These are phyloP conservation scores for Fusarium sp. DNA, from an alignment of 2,329 filamentous ascomycete species.

Conservation along the genomic window DNA sequence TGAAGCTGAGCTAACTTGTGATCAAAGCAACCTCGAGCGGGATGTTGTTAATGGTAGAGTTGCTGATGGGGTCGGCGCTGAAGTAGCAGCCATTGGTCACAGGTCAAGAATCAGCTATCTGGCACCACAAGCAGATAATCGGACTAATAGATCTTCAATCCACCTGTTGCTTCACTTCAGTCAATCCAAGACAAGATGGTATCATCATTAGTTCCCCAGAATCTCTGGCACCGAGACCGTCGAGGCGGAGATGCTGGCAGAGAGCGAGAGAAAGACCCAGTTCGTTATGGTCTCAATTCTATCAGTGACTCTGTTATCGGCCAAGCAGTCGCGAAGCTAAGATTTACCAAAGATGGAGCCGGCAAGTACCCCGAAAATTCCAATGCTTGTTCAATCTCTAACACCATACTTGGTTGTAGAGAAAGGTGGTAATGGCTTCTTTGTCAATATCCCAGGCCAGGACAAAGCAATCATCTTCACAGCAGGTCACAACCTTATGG, in stretches of 20 bases:
- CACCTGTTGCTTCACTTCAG: too few species aligned
- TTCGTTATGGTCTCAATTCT: not conserved
- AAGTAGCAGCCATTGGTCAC: not conserved
- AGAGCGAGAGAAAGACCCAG: not conserved
- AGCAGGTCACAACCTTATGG: not conserved
- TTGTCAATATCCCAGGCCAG: not conserved
- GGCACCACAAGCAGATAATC: accelerated
- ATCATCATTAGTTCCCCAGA: not conserved
- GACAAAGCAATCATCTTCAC: not conserved
- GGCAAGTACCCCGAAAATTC: accelerated
- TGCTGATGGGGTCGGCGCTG: accelerated
- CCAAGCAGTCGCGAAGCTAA: not conserved
- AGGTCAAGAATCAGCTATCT: not conserved
- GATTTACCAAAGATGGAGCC: not conserved
- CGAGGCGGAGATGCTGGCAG: not conserved
- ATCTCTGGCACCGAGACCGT: not conserved
- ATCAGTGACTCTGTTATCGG: not conserved
- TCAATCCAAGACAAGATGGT: not conserved
- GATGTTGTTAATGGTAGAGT: not conserved
- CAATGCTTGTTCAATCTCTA: not conserved
- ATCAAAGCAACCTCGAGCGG: not conserved
- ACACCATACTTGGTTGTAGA: accelerated
- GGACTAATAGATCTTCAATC: not conserved
- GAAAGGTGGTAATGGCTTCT: not conserved
- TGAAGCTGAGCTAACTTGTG: not conserved